A percentile compares a stretch with the other conserved stretches of the same genome.
These are phyloP conservation scores for Omphalotus guepiniiformis DNA, from an alignment of 768 basidiomycete species.

Conservation along the genomic window DNA sequence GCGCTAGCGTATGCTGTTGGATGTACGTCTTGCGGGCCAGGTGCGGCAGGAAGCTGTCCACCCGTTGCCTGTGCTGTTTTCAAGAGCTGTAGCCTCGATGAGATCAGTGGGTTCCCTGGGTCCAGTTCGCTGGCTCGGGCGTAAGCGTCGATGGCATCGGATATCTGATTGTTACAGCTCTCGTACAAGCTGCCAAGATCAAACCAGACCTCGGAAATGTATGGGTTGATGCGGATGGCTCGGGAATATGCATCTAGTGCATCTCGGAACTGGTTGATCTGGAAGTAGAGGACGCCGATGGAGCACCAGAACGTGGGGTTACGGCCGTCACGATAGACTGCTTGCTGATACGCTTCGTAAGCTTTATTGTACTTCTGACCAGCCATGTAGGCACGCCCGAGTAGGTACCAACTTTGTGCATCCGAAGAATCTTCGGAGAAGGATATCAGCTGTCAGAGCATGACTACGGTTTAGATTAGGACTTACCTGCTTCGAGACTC, in stretches of 20 bases:
- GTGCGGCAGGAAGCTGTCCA: slow-evolving; percentile 76
- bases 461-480: slow-evolving; percentile 4
- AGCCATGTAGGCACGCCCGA: slow-evolving; percentile 98
- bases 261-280: slow-evolving; percentile 99
- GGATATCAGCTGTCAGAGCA: neutral
- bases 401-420: slow-evolving; percentile 98
- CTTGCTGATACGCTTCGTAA: slow-evolving; percentile 99
- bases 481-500: slow-evolving; percentile 88
- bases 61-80: slow-evolving; percentile 78
- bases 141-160: slow-evolving; percentile 98
- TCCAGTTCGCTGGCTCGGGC: slow-evolving; percentile 93
- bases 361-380: slow-evolving; percentile 99
- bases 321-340: slow-evolving; percentile 96
- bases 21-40: slow-evolving; percentile 93
- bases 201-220: slow-evolving; percentile 95
- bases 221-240: slow-evolving; percentile 97
- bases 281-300: slow-evolving; percentile 98
- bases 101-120: slow-evolving; percentile 77
- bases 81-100: slow-evolving; percentile 72
- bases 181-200: slow-evolving; percentile 97
- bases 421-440: slow-evolving; percentile 75
- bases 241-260: slow-evolving; percentile 98
- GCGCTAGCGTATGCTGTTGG: slow-evolving; percentile 89
- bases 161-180: slow-evolving; percentile 98
- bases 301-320: slow-evolving; percentile 99